Conservation (phyloP, 1,139 yeast species). For the Yamadazyma atmosphaerica region DNA sequence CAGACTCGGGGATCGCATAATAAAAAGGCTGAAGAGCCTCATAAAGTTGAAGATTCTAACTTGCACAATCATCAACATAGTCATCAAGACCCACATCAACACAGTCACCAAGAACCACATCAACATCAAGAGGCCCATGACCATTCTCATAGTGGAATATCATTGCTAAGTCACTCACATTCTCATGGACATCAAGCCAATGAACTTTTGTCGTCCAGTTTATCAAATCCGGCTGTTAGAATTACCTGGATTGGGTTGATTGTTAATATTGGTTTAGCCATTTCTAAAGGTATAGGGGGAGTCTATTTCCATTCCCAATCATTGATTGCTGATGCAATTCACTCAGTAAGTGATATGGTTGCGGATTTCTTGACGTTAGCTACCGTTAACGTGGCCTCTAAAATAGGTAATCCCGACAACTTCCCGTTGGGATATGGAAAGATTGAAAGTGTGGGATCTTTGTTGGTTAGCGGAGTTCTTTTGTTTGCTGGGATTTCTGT, state of each 20-base stretch:
- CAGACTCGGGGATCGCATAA: too few species aligned
- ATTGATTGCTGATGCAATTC: conserved; percentile 89
- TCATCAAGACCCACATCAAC: conserved; percentile 7
- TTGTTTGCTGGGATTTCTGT: conserved; percentile 87
- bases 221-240: conserved; percentile 79
- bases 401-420: conserved; percentile 55
- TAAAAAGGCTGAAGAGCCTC: too few species aligned
- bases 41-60: too few species aligned
- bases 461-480: conserved; percentile 80
- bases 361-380: conserved; percentile 88
- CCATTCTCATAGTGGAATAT: conserved; percentile 11
- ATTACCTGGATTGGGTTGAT: conserved; percentile 90
- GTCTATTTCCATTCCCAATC: conserved; percentile 93
- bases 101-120: conserved; percentile 7
- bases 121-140: conserved; percentile 2
- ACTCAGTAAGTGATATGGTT: conserved; percentile 84
- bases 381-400: conserved; percentile 77
- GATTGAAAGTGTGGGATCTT: conserved; percentile 87
- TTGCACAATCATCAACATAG: conserved; percentile 3
- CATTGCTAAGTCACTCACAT: conserved; percentile 15
- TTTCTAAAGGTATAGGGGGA: conserved; percentile 87
- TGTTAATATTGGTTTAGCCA: conserved; percentile 83
- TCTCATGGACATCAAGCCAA: conserved; percentile 41
- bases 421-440: conserved; percentile 94
- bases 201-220: conserved; percentile 39